phyloP scores from a whole-genome alignment of 2,329 filamentous ascomycete species.

The Trichophyton rubrum region DNA sequence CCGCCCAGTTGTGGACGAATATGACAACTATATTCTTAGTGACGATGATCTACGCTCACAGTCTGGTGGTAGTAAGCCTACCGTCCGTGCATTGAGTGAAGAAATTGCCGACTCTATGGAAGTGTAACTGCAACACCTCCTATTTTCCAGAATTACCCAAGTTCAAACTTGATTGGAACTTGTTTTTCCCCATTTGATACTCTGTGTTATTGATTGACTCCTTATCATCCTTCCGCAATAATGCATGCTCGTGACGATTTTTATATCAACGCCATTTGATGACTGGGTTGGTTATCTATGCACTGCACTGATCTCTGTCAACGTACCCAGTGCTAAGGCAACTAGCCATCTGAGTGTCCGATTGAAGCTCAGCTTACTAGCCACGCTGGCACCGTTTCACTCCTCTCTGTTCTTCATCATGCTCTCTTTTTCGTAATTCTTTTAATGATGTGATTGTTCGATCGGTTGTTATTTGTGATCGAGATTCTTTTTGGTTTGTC shows the following conservation, averaged over 20 bases:
- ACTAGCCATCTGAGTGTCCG: not conserved
- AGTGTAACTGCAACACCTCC: conserved; percentile 24
- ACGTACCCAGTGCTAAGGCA: too few relatives aligned
- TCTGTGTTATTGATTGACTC: not conserved
- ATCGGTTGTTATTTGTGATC: not conserved
- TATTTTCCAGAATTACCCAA: not conserved
- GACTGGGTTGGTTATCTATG: not conserved
- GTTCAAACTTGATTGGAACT: not conserved
- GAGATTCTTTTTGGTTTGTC: not conserved
- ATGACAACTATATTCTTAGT: conserved; percentile 34
- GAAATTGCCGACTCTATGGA: conserved; percentile 43
- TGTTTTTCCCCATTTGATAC: not conserved
- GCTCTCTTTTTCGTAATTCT: not conserved
- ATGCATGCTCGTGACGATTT: not conserved
- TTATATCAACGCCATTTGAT: not conserved
- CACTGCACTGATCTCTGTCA: not conserved
- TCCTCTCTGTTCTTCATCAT: not conserved
- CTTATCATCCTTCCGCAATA: not conserved
- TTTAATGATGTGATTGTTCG: not conserved
- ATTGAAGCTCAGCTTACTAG: not conserved
- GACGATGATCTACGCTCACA: conserved; percentile 32
- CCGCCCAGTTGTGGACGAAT: conserved; percentile 27
- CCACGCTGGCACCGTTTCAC: not conserved
- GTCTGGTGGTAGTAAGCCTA: conserved; percentile 30
- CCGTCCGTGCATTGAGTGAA: conserved; percentile 41